Conservation (phyloP, 768 basidiomycete species). For the Hygrocybe coccinea region DNA sequence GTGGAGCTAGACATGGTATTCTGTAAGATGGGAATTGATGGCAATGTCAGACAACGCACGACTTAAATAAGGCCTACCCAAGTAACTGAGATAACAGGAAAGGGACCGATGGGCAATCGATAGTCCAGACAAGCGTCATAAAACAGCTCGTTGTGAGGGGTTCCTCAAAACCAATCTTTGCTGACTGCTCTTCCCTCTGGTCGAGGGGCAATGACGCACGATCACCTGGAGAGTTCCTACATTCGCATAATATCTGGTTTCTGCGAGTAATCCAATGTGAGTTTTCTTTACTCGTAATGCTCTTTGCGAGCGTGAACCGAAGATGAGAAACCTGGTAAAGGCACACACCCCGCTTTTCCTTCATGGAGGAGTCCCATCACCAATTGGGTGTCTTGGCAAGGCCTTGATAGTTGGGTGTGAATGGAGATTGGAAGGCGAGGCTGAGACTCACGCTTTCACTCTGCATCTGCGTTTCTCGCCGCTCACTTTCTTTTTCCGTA, state of each 20-base stretch:
- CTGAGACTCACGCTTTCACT: conserved; percentile 47
- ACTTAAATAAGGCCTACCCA: no score
- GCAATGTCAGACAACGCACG: no score
- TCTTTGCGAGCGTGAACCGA: conserved; percentile 37
- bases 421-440: conserved; percentile 86
- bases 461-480: background rate
- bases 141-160: conserved; percentile 40
- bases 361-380: conserved; percentile 25
- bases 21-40: no score
- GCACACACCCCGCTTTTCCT: conserved; percentile 61
- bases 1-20: no score
- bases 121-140: conserved; percentile 90
- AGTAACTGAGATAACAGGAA: no score
- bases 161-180: conserved; percentile 90
- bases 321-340: conserved; percentile 89
- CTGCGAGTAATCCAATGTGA: conserved; percentile 19
- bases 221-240: conserved; percentile 84
- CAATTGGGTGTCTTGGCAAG: conserved; percentile 21
- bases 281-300: conserved; percentile 15
- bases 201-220: conserved; percentile 87
- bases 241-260: conserved; percentile 27
- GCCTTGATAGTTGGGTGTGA: conserved; percentile 52
- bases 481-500: background rate
- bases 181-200: conserved; percentile 86
- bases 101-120: no score